Percentiles rank a stretch among this genome's conserved stretches.
Evolutionary conservation across 228 moss, liverwort and hornwort species (phyloP).

Genomic region (Sphagnum fallax): DNA sequence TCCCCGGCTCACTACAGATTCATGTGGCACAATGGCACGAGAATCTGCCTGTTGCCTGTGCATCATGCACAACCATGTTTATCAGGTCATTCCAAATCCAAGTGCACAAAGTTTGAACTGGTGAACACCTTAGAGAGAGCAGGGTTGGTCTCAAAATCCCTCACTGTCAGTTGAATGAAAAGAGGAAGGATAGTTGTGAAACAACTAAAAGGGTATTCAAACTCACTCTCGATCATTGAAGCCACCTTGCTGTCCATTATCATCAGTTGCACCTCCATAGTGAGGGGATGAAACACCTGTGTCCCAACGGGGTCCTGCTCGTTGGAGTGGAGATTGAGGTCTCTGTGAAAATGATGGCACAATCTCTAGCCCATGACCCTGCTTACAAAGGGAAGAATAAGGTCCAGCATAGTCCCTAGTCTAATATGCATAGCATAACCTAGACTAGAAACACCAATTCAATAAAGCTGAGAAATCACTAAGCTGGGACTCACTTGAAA

Average conservation of each 20-base stretch:
- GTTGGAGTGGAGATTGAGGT: conserved; percentile 66
- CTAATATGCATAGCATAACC: too few species aligned
- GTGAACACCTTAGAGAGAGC: too few species aligned
- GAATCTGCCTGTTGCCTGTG: conserved; percentile 33
- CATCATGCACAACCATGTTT: too few species aligned
- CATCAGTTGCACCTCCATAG: conserved; percentile 37
- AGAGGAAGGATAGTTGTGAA: too few species aligned
- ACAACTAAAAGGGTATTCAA: too few species aligned
- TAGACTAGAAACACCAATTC: too few species aligned
- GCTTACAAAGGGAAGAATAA: conserved; percentile 6
- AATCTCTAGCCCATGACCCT: conserved; percentile 84
- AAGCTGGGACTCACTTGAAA: conserved; percentile 33
- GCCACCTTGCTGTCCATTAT: conserved; percentile 40
- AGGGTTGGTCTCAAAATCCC: too few species aligned
- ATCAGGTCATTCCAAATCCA: too few species aligned
- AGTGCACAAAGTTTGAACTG: too few species aligned
- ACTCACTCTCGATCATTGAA: conserved; percentile 38
- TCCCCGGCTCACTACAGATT: conserved; percentile 32
- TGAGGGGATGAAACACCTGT: conserved; percentile 57
- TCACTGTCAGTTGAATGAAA: too few species aligned
- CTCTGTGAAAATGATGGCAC: conserved; percentile 65
- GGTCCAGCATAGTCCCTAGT: not conserved
- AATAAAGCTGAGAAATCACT: too few species aligned
- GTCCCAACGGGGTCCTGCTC: conserved; percentile 52
- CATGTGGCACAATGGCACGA: conserved; percentile 27